A percentile compares a stretch with the other conserved stretches of the same genome.
Evolutionary conservation across 2,329 filamentous ascomycete genomes (phyloP).

Genomic region (Myriosclerotinia curreyana): DNA sequence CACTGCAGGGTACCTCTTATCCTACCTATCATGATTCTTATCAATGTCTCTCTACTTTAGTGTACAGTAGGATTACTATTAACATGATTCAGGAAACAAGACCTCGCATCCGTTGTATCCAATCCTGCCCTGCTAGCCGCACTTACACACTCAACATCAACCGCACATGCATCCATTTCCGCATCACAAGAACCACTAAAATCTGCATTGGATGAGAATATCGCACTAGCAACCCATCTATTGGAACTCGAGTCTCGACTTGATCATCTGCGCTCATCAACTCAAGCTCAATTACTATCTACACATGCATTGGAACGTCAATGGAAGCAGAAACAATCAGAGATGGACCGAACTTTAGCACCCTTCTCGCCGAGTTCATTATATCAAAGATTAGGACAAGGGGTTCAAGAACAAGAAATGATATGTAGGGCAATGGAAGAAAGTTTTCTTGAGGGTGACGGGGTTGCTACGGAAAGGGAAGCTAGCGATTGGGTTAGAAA

Average conservation of each 20-base stretch:
- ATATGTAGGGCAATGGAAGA: constrained; percentile 84
- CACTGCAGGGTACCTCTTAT: background rate
- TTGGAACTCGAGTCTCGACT: constrained; percentile 57
- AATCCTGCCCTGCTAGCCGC: constrained; percentile 66
- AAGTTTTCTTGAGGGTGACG: constrained; percentile 67
- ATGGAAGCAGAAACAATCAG: constrained; percentile 83
- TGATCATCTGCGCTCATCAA: constrained; percentile 60
- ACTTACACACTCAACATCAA: constrained; percentile 64
- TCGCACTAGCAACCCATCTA: constrained; percentile 64
- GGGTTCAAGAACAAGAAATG: constrained; percentile 76
- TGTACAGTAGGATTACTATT: constrained; percentile 7
- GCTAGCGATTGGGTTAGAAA: constrained; percentile 78
- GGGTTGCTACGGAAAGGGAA: constrained; percentile 73
- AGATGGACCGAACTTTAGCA: constrained; percentile 80
- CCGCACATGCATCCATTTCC: constrained; percentile 68
- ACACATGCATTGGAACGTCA: constrained; percentile 87
- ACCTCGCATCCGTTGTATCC: constrained; percentile 68
- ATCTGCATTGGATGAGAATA: constrained; percentile 66
- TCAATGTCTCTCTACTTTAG: background rate
- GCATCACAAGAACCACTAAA: constrained; percentile 64
- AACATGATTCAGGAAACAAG: constrained; percentile 59
- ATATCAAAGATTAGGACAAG: constrained; percentile 75
- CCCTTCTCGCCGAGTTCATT: constrained; percentile 84
- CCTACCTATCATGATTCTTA: constrained; percentile 3
- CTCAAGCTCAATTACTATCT: constrained; percentile 77